These are phyloP conservation scores for Arabidopsis lyrata DNA, from an alignment of 441 rosid species.

Conservation along the genomic window DNA sequence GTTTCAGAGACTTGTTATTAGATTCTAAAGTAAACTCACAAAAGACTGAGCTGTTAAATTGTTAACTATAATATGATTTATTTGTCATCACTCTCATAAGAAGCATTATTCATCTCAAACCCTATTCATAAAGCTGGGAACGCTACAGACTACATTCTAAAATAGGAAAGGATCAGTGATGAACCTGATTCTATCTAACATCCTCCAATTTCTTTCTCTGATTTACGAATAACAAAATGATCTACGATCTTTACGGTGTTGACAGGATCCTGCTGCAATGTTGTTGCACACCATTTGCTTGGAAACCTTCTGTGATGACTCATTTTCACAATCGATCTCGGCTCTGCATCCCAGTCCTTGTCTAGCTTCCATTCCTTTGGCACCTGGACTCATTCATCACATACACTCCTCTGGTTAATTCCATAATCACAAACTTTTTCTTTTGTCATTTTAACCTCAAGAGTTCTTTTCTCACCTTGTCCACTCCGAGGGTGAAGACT, in stretches of 20 bases:
- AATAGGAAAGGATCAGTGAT: constrained; percentile 46
- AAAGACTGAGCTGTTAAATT: background rate
- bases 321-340: constrained; percentile 59
- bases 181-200: constrained; percentile 47
- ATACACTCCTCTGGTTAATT: constrained; percentile 7
- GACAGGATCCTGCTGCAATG: constrained; percentile 71
- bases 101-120: background rate
- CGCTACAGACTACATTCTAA: constrained; percentile 25
- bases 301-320: constrained; percentile 75
- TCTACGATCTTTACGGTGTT: constrained; percentile 86
- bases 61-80: background rate
- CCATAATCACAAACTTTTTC: background rate
- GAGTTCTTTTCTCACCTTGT: constrained; percentile 63
- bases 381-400: constrained; percentile 56
- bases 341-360: constrained; percentile 82
- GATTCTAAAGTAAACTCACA: background rate
- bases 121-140: background rate
- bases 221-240: constrained; percentile 61
- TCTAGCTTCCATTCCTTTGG: constrained; percentile 98
- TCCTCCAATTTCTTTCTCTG: constrained; percentile 50
- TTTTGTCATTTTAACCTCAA: background rate
- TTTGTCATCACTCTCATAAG: background rate
- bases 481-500: constrained; percentile 93
- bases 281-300: constrained; percentile 91
- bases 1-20: constrained; percentile 11